Conservation (phyloP, 208 protist genomes). For the Acanthamoeba castellanii region DNA sequence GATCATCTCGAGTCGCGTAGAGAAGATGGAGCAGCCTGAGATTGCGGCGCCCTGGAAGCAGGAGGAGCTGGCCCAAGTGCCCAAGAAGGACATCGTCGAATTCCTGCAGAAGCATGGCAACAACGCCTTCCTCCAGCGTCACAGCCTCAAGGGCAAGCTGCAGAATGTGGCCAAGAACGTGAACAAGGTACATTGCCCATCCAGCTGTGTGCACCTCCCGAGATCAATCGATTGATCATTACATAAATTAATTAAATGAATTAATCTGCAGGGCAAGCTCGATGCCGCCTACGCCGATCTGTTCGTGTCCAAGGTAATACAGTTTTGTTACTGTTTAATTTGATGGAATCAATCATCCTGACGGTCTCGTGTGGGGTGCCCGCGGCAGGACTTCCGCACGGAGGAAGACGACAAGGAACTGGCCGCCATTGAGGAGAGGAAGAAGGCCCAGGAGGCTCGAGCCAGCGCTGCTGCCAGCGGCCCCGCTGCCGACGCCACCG, state of each 20-base stretch:
- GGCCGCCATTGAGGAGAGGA: background rate
- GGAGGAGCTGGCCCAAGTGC: slow-evolving; percentile 31
- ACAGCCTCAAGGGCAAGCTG: slow-evolving; percentile 48
- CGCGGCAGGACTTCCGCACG: slow-evolving; percentile 10
- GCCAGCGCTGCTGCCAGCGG: background rate
- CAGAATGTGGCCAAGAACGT: slow-evolving; percentile 33
- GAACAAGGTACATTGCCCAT: background rate
- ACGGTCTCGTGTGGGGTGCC: background rate
- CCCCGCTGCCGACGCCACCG: background rate
- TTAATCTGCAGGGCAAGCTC: background rate
- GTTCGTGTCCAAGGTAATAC: slow-evolving; percentile 8
- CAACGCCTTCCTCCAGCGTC: slow-evolving; percentile 24
- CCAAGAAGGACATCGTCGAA: slow-evolving; percentile 52
- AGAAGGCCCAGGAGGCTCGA: slow-evolving; percentile 7
- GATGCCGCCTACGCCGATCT: slow-evolving; percentile 31
- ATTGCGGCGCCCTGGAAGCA: slow-evolving; percentile 13
- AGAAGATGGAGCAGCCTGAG: slow-evolving; percentile 30
- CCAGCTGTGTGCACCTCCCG: background rate
- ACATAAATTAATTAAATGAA: background rate
- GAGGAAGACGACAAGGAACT: slow-evolving; percentile 54
- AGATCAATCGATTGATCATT: background rate
- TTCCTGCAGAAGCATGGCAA: slow-evolving; percentile 51
- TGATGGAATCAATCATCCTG: background rate
- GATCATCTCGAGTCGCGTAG: background rate
- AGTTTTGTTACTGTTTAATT: background rate